Percentiles rank a stretch among this genome's conserved stretches.
Conservation (phyloP, 306 rosid genomes). For the Fragaria ananassa region DNA sequence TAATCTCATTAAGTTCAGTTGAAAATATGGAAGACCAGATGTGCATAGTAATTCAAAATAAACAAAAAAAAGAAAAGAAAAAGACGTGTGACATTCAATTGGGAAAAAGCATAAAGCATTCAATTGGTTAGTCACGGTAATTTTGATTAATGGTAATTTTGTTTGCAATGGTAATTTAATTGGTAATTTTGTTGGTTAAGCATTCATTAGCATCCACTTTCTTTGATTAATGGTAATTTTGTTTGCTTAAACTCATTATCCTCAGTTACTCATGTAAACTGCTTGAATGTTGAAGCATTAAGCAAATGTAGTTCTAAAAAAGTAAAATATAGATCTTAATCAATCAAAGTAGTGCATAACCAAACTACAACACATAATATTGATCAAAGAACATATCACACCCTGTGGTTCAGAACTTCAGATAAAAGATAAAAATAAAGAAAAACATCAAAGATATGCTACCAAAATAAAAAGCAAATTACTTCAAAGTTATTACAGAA, state of each 20-base stretch:
- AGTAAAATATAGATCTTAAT: not conserved
- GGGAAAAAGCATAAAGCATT: not conserved
- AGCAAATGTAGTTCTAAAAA: not conserved
- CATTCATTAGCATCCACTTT: not conserved
- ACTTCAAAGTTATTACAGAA: not conserved
- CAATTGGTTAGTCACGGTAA: not conserved
- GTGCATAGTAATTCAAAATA: no score
- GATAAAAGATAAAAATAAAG: not conserved
- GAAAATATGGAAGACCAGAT: not conserved
- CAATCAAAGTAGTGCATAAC: not conserved
- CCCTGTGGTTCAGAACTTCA: not conserved
- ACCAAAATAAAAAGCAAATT: not conserved
- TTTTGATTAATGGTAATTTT: no score
- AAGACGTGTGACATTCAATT: not conserved
- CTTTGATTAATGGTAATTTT: no score
- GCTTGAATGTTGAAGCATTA: not conserved
- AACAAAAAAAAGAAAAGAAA: no score
- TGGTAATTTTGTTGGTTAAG: not conserved
- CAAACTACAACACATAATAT: not conserved
- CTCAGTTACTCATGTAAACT: not conserved
- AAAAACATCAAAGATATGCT: not conserved
- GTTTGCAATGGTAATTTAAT: not conserved
- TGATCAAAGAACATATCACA: not conserved
- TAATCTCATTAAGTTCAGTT: not conserved
- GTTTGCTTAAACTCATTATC: not conserved